Evolutionary conservation across 495 filamentous ascomycete species (phyloP), one percentile per base, ranked within the genome.

Genomic region (Talaromyces nanjingensis): DNA sequence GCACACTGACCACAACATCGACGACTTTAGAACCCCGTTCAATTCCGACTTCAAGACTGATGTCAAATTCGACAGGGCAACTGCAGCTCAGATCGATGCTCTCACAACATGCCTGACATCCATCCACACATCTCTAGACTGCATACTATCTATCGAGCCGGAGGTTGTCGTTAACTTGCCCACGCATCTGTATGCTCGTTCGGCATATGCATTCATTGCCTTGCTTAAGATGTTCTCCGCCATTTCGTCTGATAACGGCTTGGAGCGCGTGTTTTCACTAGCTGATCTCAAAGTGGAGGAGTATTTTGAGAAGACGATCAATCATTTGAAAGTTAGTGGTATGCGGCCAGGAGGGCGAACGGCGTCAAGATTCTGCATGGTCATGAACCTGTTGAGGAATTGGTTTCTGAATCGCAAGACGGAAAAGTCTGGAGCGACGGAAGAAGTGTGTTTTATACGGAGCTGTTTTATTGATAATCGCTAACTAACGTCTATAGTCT

Each of bases 161-260:
- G 73, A 79, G 2, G 81, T 77, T 12, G 80, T 97, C 45, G 82
- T 87, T 62, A 87, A 79, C 16, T 70, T 97, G 12, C 92, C 93
- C 8, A 87, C 94, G 3, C 84, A 90, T 65, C 85, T 84, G 56
- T 86, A 91, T 66, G 89, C 93, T 49, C 88, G 92, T 14, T 85
- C 91, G 45, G 84, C 89, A 31, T 96, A 94, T 65, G 89, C 91
- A 5, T 83, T 89, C 22, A 86, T 97, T n/a, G 84, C 92, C 18
- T 74, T 97, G 18, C 91, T 96, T 71, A 97, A 96, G 69, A 84
- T 97, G 65, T 91, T 91, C 73, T 90, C 91, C 58, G 86, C 90
- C 3, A 87, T 91, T 9, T 86, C 83, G 12, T 80, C 84, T 11
- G 81, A 89, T 0, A 80, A 85, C 53, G 85, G 85, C 24, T 76